phyloP scores from a whole-genome alignment of 1,284 basidiomycete species.

The Leucoagaricus sp. region DNA sequence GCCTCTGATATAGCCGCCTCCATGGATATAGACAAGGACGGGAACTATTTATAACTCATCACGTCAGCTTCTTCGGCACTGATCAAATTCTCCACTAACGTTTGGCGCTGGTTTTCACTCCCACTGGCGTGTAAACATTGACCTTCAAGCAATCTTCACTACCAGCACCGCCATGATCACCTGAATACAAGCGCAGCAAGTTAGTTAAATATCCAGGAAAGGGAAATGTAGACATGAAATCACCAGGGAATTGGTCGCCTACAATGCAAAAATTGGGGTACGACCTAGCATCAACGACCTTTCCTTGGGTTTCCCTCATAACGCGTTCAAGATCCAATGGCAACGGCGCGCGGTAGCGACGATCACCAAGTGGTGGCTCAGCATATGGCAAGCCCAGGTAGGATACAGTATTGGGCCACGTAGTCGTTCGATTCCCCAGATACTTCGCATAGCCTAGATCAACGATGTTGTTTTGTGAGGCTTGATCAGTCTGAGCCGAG shows the following conservation, averaged over 20 bases:
- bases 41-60: slow-evolving; percentile 42
- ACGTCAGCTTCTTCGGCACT: not conserved
- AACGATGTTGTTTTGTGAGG: slow-evolving; percentile 35
- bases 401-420: slow-evolving; percentile 51
- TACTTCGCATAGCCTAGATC: slow-evolving; percentile 55
- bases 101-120: slow-evolving; percentile 41
- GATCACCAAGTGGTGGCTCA: slow-evolving; percentile 51
- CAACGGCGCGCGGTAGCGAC: slow-evolving; percentile 50
- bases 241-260: slow-evolving; percentile 41
- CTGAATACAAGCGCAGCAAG: slow-evolving; percentile 22
- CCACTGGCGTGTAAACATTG: slow-evolving; percentile 53
- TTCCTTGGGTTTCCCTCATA: slow-evolving; percentile 31
- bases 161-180: slow-evolving; percentile 59
- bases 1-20: slow-evolving; percentile 61
- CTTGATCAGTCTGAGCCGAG: not conserved
- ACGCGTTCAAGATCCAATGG: slow-evolving; percentile 45
- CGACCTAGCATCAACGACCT: slow-evolving; percentile 46
- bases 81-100: slow-evolving; percentile 23
- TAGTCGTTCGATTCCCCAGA: slow-evolving; percentile 45
- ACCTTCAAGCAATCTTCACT: slow-evolving; percentile 61
- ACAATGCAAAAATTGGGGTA: slow-evolving; percentile 62
- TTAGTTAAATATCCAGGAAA: not conserved
- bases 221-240: slow-evolving; percentile 17
- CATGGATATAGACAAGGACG: slow-evolving; percentile 69
- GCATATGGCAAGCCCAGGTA: slow-evolving; percentile 59